phyloP scores from a whole-genome alignment of 139 green algal species.

The Chlamydomonas sp. region DNA sequence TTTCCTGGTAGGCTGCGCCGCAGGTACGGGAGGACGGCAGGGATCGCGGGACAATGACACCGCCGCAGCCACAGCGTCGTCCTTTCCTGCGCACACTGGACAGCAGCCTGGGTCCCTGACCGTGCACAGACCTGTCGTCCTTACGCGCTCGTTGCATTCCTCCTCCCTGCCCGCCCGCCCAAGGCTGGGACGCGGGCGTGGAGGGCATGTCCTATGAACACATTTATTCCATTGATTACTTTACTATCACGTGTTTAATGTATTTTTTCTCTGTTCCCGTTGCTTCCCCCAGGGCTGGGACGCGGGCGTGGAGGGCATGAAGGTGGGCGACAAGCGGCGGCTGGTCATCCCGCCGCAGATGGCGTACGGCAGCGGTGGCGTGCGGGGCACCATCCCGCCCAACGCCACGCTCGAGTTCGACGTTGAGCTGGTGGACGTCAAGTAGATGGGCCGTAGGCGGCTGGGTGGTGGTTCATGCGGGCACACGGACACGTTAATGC shows the following conservation, averaged over 20 bases:
- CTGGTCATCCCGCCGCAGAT: slow-evolving; percentile 79
- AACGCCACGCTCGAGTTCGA: slow-evolving; percentile 84
- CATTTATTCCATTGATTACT: not conserved
- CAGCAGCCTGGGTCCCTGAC: not conserved
- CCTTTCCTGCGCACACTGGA: not conserved
- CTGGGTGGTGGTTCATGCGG: too few species aligned
- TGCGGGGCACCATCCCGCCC: slow-evolving; percentile 80
- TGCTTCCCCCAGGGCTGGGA: slow-evolving; percentile 44
- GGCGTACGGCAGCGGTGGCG: slow-evolving; percentile 54
- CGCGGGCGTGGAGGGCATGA: slow-evolving; percentile 80
- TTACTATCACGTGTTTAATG: not conserved
- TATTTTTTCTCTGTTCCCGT: not conserved
- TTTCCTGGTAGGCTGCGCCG: too few species aligned
- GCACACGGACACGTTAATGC: too few species aligned
- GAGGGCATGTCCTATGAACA: not conserved
- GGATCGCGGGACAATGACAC: too few species aligned
- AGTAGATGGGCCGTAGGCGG: slow-evolving; percentile 5
- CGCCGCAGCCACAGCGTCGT: not conserved
- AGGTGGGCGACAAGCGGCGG: slow-evolving; percentile 89
- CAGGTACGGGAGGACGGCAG: too few species aligned
- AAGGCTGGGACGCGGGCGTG: too few species aligned
- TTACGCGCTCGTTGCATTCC: not conserved
- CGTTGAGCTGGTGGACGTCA: slow-evolving; percentile 80
- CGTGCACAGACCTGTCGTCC: not conserved
- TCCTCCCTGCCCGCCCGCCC: too few species aligned